A percentile compares a stretch with the other conserved stretches of the same genome.
Conservation (phyloP, 768 basidiomycete species). For the Tylopilus intermedius region DNA sequence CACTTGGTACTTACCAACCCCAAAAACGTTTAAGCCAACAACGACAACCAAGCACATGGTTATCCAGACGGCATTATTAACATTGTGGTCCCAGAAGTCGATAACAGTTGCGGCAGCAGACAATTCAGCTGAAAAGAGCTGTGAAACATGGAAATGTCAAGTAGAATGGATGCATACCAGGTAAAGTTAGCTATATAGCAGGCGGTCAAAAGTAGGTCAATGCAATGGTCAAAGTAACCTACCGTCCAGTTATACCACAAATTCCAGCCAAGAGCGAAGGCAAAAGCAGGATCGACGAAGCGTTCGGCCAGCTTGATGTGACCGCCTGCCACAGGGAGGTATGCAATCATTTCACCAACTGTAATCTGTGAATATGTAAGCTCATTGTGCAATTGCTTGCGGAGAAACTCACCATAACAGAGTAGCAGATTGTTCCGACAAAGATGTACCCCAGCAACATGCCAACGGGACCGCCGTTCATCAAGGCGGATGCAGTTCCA, state of each 20-base stretch:
- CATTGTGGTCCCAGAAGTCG: conserved; percentile 36
- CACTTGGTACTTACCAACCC: conserved; percentile 24
- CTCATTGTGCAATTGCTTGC: not conserved
- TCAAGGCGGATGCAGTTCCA: conserved; percentile 26
- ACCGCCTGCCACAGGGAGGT: too few species aligned
- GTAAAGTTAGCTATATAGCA: not conserved
- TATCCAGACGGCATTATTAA: conserved; percentile 47
- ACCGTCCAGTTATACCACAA: too few species aligned
- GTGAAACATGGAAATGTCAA: not conserved
- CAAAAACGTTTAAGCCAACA: conserved; percentile 15
- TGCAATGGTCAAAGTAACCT: not conserved
- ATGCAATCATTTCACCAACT: conserved; percentile 9
- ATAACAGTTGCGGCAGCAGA: conserved; percentile 48
- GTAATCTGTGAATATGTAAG: conserved; percentile 13
- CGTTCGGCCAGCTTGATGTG: too few species aligned
- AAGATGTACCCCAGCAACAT: conserved; percentile 37
- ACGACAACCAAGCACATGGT: too few species aligned
- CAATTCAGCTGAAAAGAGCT: conserved; percentile 31
- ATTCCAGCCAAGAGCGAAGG: conserved; percentile 33
- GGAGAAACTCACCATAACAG: conserved; percentile 27
- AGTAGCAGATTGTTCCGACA: conserved; percentile 30
- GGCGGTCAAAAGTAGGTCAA: conserved; percentile 2
- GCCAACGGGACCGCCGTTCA: conserved; percentile 39
- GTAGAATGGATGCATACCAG: conserved; percentile 4
- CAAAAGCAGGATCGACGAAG: conserved; percentile 25